phyloP scores from a whole-genome alignment of 2,329 filamentous ascomycete species.

The Paracorniculantispora psalliotae region DNA sequence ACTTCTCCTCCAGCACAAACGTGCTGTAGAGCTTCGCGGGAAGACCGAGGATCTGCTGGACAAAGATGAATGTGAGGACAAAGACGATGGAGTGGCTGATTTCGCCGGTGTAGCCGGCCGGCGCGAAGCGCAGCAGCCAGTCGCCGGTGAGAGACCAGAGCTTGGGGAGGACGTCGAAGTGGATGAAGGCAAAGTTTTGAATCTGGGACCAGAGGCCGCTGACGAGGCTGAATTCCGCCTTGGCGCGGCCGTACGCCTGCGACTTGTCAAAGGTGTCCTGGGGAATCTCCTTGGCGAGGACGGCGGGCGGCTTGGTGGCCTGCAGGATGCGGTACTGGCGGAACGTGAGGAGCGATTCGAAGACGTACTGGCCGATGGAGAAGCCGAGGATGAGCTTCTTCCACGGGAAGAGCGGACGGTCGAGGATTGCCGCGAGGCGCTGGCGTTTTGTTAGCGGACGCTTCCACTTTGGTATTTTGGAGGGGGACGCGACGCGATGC shows the following conservation, averaged over 20 bases:
- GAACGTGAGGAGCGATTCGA: slow-evolving; percentile 83
- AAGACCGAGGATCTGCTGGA: slow-evolving; percentile 73
- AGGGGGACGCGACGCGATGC: too few species aligned
- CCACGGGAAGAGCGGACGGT: slow-evolving; percentile 93
- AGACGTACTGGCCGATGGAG: slow-evolving; percentile 81
- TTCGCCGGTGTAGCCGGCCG: slow-evolving; percentile 77
- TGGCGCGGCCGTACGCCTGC: slow-evolving; percentile 93
- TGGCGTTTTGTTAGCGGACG: slow-evolving; percentile 26
- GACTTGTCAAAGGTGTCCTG: slow-evolving; percentile 91
- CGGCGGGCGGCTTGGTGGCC: slow-evolving; percentile 73
- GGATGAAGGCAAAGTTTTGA: slow-evolving; percentile 84
- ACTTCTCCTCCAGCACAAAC: slow-evolving; percentile 93
- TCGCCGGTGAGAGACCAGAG: slow-evolving; percentile 80
- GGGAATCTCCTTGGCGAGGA: slow-evolving; percentile 81
- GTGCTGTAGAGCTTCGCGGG: slow-evolving; percentile 87
- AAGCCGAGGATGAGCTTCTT: slow-evolving; percentile 95
- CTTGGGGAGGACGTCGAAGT: slow-evolving; percentile 84
- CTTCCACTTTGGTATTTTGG: too few species aligned
- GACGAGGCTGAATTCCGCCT: slow-evolving; percentile 83
- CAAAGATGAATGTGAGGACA: slow-evolving; percentile 77
- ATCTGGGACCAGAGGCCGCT: slow-evolving; percentile 78
- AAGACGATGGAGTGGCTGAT: slow-evolving; percentile 93
- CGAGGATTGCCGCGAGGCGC: slow-evolving; percentile 78
- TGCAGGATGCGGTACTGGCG: slow-evolving; percentile 88
- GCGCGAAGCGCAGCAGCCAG: slow-evolving; percentile 68